Percentiles rank a stretch among this genome's conserved stretches.
Conservation (phyloP, 2,329 filamentous ascomycete genomes). For the Beauveria rudraprayagi region DNA sequence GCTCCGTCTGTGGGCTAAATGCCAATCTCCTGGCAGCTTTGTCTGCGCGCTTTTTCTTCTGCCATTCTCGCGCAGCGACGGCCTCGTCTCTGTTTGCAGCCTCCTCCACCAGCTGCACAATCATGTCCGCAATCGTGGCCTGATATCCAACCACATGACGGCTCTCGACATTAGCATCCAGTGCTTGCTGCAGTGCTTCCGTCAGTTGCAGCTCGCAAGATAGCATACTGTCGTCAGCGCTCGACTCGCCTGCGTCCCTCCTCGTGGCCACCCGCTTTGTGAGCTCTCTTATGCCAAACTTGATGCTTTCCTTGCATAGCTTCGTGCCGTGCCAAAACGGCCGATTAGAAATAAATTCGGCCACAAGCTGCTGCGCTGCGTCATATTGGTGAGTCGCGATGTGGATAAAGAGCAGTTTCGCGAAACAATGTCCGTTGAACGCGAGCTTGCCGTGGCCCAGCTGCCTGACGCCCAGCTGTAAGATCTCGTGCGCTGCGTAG, state of each 20-base stretch:
- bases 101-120: constrained; percentile 14
- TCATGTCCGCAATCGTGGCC: constrained; percentile 16
- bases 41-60: neutral
- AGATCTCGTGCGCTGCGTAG: constrained; percentile 24
- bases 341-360: constrained; percentile 22
- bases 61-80: neutral
- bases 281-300: constrained; percentile 28
- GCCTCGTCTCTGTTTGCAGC: neutral
- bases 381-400: constrained; percentile 24
- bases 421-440: constrained; percentile 31
- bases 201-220: constrained; percentile 11
- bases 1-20: neutral
- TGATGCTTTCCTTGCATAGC: constrained; percentile 30
- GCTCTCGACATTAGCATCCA: constrained; percentile 20
- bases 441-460: constrained; percentile 29
- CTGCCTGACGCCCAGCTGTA: constrained; percentile 27
- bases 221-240: neutral
- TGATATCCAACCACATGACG: constrained; percentile 15
- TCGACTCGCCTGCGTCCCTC: constrained; percentile 11
- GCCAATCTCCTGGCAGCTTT: neutral
- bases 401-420: constrained; percentile 27
- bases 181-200: constrained; percentile 16
- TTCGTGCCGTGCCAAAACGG: constrained; percentile 30
- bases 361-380: constrained; percentile 23
- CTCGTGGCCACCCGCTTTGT: constrained; percentile 18